Evolutionary conservation across 1,284 basidiomycete genomes (phyloP).

Genomic region (Ceraceosorus bombacis): DNA sequence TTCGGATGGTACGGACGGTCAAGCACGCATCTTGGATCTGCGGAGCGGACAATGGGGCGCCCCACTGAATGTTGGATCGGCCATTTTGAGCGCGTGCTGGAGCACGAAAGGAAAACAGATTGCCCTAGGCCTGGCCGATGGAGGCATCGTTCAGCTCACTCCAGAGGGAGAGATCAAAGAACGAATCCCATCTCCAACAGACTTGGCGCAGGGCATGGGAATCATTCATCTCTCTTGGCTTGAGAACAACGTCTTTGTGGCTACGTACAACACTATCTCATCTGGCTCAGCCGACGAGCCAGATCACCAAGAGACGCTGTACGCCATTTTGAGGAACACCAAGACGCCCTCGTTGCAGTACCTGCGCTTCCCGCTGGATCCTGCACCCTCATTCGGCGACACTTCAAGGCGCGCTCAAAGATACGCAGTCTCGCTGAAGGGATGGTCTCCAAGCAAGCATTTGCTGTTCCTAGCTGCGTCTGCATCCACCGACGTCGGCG

Average conservation of each 20-base stretch:
- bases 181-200: slow-evolving; percentile 56
- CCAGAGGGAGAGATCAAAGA: slow-evolving; percentile 59
- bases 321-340: slow-evolving; percentile 57
- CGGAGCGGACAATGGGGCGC: slow-evolving; percentile 21
- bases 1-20: slow-evolving; percentile 38
- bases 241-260: slow-evolving; percentile 64
- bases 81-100: slow-evolving; percentile 60
- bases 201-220: slow-evolving; percentile 53
- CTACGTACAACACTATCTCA: slow-evolving; percentile 56
- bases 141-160: slow-evolving; percentile 65
- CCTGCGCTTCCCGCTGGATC: slow-evolving; percentile 53
- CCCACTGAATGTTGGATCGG: slow-evolving; percentile 15
- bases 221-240: slow-evolving; percentile 61
- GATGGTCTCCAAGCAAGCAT: slow-evolving; percentile 61
- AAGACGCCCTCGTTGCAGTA: slow-evolving; percentile 51
- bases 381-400: slow-evolving; percentile 58
- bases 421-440: slow-evolving; percentile 55
- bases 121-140: slow-evolving; percentile 64
- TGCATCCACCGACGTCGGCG: slow-evolving; percentile 67
- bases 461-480: slow-evolving; percentile 65
- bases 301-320: slow-evolving; percentile 55
- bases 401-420: slow-evolving; percentile 57
- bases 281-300: slow-evolving; percentile 29
- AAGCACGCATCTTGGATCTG: slow-evolving; percentile 24
- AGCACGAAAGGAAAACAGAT: slow-evolving; percentile 79